A percentile compares a stretch with the other conserved stretches of the same genome.
Conservation (phyloP, 331 rosid genomes). For the Erythrophleum ivorense region DNA sequence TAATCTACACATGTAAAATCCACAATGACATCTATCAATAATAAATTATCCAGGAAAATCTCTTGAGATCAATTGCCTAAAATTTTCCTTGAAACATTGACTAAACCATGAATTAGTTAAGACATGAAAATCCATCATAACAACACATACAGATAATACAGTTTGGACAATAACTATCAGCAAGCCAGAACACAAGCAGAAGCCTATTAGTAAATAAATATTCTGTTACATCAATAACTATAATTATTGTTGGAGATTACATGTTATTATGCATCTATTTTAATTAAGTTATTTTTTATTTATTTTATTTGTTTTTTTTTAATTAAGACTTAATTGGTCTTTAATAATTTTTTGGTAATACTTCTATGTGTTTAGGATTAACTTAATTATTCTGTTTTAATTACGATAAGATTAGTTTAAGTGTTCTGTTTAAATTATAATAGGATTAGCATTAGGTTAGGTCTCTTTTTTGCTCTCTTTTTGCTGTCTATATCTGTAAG, state of each 20-base stretch:
- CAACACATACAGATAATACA: background rate
- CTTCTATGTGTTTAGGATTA: too few species aligned
- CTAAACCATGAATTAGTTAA: background rate
- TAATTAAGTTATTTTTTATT: too few species aligned
- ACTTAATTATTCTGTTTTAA: too few species aligned
- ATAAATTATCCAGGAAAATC: background rate
- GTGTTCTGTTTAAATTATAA: too few species aligned
- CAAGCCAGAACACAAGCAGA: background rate
- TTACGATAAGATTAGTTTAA: too few species aligned
- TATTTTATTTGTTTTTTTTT: too few species aligned
- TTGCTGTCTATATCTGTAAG: too few species aligned
- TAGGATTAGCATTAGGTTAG: too few species aligned
- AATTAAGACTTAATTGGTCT: too few species aligned
- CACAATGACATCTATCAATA: background rate
- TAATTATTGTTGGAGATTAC: background rate
- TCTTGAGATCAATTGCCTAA: background rate
- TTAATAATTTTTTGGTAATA: too few species aligned
- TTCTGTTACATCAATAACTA: background rate
- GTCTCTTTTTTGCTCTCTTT: too few species aligned
- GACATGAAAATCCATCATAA: background rate
- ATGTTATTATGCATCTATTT: too few species aligned
- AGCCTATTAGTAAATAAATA: background rate
- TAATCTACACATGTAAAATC: background rate
- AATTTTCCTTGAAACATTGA: background rate
- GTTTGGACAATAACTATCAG: background rate